These are phyloP conservation scores for Neoscytalidium dimidiatum DNA, from an alignment of 2,329 filamentous ascomycete genomes.

Conservation along the genomic window DNA sequence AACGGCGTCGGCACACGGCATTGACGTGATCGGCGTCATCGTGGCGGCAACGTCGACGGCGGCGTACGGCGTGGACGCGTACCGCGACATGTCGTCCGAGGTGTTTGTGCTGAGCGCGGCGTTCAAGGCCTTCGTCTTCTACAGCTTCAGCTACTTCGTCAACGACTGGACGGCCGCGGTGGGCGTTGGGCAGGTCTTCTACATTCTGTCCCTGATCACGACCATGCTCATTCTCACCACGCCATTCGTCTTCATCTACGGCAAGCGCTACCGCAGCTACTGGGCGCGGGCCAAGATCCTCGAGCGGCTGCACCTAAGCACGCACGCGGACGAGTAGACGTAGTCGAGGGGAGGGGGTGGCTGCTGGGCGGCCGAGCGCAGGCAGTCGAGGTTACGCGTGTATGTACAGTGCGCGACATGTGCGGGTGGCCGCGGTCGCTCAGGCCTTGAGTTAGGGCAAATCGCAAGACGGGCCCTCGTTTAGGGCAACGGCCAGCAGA, in stretches of 20 bases:
- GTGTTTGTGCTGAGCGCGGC: conserved; percentile 48
- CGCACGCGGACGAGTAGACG: not conserved
- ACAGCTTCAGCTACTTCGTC: conserved; percentile 46
- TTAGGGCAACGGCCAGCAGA: too few species aligned
- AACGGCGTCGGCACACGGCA: conserved; percentile 36
- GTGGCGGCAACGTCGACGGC: conserved; percentile 35
- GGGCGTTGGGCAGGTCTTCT: conserved; percentile 41
- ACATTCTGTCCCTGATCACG: conserved; percentile 35
- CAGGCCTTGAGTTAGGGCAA: too few species aligned
- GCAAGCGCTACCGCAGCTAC: conserved; percentile 36
- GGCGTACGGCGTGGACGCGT: conserved; percentile 43
- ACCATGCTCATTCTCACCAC: conserved; percentile 31
- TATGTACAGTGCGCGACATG: too few species aligned
- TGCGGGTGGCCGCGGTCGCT: too few species aligned
- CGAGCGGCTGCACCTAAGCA: conserved; percentile 32
- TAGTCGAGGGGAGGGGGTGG: conserved; percentile 23
- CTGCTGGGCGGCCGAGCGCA: too few species aligned
- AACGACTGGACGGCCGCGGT: conserved; percentile 43
- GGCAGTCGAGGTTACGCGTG: too few species aligned
- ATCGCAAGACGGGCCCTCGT: too few species aligned
- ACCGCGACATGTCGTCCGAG: conserved; percentile 43
- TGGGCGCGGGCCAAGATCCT: conserved; percentile 36
- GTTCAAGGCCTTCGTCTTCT: conserved; percentile 49
- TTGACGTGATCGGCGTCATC: conserved; percentile 37
- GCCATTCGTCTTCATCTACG: conserved; percentile 36